phyloP scores from a whole-genome alignment of 163 green algal species.

The Scenedesmus sp. region DNA sequence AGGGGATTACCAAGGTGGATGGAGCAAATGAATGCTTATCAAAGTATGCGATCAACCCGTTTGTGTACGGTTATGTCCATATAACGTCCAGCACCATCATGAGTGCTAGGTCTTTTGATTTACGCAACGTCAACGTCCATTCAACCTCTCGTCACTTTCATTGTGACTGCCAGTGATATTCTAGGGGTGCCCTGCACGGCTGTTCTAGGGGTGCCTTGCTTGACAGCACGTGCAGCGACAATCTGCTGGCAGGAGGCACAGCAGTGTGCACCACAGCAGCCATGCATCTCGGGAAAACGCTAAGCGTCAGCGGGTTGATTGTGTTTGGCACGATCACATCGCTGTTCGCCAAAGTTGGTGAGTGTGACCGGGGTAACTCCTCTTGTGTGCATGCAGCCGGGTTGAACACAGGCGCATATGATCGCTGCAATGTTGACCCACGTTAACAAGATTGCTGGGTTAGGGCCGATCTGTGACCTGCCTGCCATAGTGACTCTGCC shows the following conservation, averaged over 20 bases:
- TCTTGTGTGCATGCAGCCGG: not conserved
- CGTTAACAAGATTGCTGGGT: constrained; percentile 64
- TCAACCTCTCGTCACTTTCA: too few species aligned
- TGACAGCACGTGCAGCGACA: constrained; percentile 1
- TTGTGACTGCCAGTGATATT: too few species aligned
- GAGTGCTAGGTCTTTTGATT: not conserved
- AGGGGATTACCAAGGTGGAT: too few species aligned
- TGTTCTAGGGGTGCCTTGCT: not conserved
- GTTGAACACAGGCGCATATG: too few species aligned
- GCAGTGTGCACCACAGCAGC: not conserved
- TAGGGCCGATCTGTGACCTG: constrained; percentile 72
- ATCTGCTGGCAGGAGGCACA: not conserved
- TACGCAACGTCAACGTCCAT: too few species aligned
- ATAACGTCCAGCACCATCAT: too few species aligned
- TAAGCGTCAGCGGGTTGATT: constrained; percentile 69
- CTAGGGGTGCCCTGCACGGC: too few species aligned
- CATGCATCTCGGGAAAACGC: constrained; percentile 44
- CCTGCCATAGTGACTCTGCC: constrained; percentile 79
- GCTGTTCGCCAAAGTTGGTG: constrained; percentile 84
- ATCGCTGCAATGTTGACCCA: too few species aligned
- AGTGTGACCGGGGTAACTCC: constrained; percentile 1
- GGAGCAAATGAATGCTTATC: too few species aligned
- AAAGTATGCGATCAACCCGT: too few species aligned
- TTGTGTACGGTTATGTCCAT: too few species aligned
- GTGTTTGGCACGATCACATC: constrained; percentile 82